Conservation (phyloP, 116 monocot genomes). For the Cymodocea nodosa region DNA sequence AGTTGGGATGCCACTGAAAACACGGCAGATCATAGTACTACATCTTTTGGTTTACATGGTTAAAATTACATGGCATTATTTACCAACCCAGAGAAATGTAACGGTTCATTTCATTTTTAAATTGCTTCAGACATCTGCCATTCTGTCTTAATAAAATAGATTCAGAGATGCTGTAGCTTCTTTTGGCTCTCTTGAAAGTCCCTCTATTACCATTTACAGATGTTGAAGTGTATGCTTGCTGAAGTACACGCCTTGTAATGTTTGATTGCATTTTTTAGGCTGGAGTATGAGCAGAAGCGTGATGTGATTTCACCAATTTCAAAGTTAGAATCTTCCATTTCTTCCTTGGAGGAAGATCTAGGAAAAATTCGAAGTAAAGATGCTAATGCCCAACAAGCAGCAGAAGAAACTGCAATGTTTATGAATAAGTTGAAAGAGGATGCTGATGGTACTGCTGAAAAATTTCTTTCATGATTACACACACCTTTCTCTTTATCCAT, state of each 20-base stretch:
- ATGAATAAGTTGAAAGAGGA: slow-evolving; percentile 74
- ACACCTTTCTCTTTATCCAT: background rate
- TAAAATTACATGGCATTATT: no score
- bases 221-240: background rate
- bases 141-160: no score
- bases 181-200: background rate
- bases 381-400: slow-evolving; percentile 34
- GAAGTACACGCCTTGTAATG: background rate
- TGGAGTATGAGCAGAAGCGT: slow-evolving; percentile 94
- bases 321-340: slow-evolving; percentile 48
- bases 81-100: no score
- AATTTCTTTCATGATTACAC: background rate
- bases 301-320: slow-evolving; percentile 65
- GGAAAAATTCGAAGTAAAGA: slow-evolving; percentile 52
- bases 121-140: no score
- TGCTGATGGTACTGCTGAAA: slow-evolving; percentile 59
- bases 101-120: no score
- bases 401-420: slow-evolving; percentile 40
- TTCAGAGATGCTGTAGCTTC: background rate
- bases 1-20: no score
- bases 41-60: no score
- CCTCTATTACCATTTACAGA: background rate
- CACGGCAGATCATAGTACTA: no score
- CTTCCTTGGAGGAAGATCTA: slow-evolving; percentile 56
- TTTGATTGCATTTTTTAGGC: slow-evolving; percentile 19